A percentile compares a stretch with the other conserved stretches of the same genome.
Conservation (phyloP, 495 filamentous ascomycete species). For the Lasiosphaeriaceae sp. region DNA sequence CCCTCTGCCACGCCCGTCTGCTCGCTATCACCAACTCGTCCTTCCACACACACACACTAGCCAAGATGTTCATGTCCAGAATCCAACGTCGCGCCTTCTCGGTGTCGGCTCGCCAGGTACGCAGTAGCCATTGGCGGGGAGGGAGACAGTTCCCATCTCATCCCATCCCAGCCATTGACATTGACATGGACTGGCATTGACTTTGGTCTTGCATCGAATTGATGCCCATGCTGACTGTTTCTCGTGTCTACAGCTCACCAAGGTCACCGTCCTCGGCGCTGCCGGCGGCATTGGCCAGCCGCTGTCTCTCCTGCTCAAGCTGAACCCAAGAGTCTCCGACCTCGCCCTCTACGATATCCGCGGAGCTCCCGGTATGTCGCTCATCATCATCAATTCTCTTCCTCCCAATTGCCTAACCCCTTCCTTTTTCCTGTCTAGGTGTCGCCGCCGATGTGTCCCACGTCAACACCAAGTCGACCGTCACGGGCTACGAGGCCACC, state of each 20-base stretch:
- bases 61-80: conserved; percentile 74
- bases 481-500: conserved; percentile 81
- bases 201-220: background rate
- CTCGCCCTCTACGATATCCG: conserved; percentile 97
- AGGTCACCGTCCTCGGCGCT: conserved; percentile 94
- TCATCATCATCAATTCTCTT: background rate
- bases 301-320: conserved; percentile 93
- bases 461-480: conserved; percentile 97
- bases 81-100: conserved; percentile 92
- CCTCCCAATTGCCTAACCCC: conserved; percentile 8
- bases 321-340: conserved; percentile 87
- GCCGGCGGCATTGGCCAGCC: conserved; percentile 98
- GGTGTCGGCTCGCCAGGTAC: conserved; percentile 82
- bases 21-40: background rate
- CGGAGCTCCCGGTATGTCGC: conserved; percentile 78
- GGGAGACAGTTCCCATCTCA: too few species aligned
- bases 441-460: conserved; percentile 96
- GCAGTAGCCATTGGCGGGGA: too few species aligned
- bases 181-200: too few species aligned
- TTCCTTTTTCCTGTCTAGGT: conserved; percentile 50
- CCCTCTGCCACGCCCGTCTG: background rate
- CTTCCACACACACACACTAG: background rate
- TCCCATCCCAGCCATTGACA: conserved; percentile 5
- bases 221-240: conserved; percentile 27
- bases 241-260: conserved; percentile 65